A percentile compares a stretch with the other conserved stretches of the same genome.
phyloP scores from a whole-genome alignment of 108 stramenopile species.

The Epithemia pelagica region DNA sequence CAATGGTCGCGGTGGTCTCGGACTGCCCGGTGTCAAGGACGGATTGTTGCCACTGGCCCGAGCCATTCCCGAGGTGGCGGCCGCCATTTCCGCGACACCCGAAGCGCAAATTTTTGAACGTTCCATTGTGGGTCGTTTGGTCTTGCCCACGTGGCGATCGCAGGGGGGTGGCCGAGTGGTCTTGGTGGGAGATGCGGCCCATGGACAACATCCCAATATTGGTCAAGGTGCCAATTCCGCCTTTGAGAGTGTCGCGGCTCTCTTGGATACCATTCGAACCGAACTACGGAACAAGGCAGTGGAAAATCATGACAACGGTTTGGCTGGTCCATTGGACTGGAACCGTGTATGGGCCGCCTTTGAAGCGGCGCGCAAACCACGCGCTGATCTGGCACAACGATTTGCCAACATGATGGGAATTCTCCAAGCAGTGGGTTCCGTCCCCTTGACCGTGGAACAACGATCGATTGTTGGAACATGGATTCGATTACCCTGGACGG shows the following conservation, averaged over 20 bases:
- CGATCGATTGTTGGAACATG: too few relatives aligned
- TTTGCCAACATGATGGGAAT: conserved; percentile 8
- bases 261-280: background rate
- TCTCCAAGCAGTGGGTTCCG: background rate
- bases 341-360: background rate
- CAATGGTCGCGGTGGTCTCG: conserved; percentile 7
- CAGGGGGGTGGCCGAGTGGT: background rate
- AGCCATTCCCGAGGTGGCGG: background rate
- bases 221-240: conserved; percentile 10
- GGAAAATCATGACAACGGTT: background rate
- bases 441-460: background rate
- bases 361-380: background rate
- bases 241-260: conserved; percentile 13
- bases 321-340: background rate
- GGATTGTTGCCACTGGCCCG: background rate
- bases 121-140: conserved; percentile 6
- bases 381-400: conserved; percentile 3
- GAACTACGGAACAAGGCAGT: background rate
- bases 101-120: conserved; percentile 5
- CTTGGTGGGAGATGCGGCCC: conserved; percentile 14
- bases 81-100: background rate
- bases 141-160: background rate
- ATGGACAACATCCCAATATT: conserved; percentile 9
- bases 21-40: conserved; percentile 8
- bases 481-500: too few relatives aligned